Conservation (phyloP, 352 stramenopile species). For the Globisporangium middletonii region DNA sequence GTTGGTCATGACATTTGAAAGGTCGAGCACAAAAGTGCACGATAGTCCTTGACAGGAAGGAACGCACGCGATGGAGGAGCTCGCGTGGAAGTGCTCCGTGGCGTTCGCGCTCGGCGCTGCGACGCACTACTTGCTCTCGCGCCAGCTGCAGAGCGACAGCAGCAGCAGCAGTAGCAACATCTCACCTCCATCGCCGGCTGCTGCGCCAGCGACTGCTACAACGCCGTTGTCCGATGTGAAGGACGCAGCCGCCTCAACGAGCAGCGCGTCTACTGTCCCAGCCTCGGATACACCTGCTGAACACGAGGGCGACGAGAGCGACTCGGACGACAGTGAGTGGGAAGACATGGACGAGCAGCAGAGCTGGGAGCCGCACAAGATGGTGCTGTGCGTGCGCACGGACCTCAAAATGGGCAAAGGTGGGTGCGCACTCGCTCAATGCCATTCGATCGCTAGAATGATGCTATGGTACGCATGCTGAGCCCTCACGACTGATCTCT, state of each 20-base stretch:
- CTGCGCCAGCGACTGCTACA: not conserved
- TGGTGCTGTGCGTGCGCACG: slow-evolving; percentile 94
- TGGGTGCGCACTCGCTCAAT: slow-evolving; percentile 21
- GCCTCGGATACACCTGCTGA: not conserved
- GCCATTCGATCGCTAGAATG: not conserved
- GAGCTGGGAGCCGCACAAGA: slow-evolving; percentile 80
- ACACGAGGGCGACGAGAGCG: slow-evolving; percentile 16
- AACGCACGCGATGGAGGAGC: slow-evolving; percentile 31
- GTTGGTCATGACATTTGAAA: no score
- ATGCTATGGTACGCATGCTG: slow-evolving; percentile 11
- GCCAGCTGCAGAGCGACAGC: slow-evolving; percentile 26
- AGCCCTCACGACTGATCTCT: not conserved
- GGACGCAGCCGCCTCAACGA: not conserved
- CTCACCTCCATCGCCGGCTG: not conserved
- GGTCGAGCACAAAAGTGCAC: no score
- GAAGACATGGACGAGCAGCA: slow-evolving; percentile 48
- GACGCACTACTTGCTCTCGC: slow-evolving; percentile 53
- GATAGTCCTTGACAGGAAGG: no score
- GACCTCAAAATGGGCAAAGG: slow-evolving; percentile 96
- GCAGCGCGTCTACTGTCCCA: not conserved
- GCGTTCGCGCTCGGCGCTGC: slow-evolving; percentile 69
- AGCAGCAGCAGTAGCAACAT: slow-evolving; percentile 2
- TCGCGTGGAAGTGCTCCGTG: slow-evolving; percentile 72
- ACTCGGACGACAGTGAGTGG: slow-evolving; percentile 54
- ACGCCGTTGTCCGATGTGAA: not conserved